Conservation (phyloP, 164 flowering plant genomes). For the Stephania yunnanensis region DNA sequence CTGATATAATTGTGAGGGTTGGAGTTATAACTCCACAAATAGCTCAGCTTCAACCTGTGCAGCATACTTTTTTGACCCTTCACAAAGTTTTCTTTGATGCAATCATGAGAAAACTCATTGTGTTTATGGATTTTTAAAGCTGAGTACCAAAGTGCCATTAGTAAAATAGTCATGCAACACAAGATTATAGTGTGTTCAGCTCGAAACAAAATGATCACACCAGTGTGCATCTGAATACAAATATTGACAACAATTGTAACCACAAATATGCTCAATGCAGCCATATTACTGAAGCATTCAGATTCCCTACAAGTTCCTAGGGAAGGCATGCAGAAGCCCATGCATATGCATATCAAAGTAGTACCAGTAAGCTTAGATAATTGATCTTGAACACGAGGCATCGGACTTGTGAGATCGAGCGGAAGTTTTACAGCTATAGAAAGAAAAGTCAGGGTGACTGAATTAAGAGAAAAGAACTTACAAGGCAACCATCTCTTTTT, state of each 20-base stretch:
- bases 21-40: background rate
- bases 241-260: constrained; percentile 8
- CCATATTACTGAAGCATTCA: constrained; percentile 11
- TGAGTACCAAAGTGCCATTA: constrained; percentile 2
- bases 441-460: constrained; percentile 7
- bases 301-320: background rate
- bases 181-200: constrained; percentile 5
- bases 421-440: background rate
- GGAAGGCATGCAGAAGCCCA: constrained; percentile 8
- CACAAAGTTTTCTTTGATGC: background rate
- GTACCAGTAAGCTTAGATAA: constrained; percentile 14
- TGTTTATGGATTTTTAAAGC: background rate
- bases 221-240: constrained; percentile 8
- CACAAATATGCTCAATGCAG: constrained; percentile 6
- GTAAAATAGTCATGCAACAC: constrained; percentile 6
- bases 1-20: background rate
- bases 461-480: constrained; percentile 5
- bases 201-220: constrained; percentile 7
- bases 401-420: constrained; percentile 7
- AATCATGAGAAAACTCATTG: background rate
- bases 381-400: constrained; percentile 9
- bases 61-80: background rate
- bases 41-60: background rate
- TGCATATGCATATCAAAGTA: constrained; percentile 2
- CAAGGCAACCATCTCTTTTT: constrained; percentile 10